Percentiles rank a stretch among this genome's conserved stretches.
These are phyloP conservation scores for Hyphopichia burtonii DNA, from an alignment of 1,139 yeast species.

Conservation along the genomic window DNA sequence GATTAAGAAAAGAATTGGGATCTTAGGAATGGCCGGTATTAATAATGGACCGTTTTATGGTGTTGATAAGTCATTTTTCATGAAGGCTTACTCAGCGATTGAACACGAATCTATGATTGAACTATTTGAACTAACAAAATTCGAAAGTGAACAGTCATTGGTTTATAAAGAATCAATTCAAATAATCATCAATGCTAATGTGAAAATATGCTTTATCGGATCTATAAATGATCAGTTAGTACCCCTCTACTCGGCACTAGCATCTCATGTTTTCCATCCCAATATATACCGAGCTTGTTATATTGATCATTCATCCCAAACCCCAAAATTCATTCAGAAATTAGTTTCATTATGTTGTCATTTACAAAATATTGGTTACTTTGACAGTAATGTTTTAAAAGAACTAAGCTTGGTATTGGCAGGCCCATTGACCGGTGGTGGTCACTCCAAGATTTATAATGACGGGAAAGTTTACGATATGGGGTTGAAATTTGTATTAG, in stretches of 20 bases:
- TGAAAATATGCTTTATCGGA: constrained; percentile 78
- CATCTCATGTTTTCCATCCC: constrained; percentile 84
- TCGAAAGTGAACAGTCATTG: constrained; percentile 67
- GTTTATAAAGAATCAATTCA: constrained; percentile 69
- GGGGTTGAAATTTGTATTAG: constrained; percentile 72
- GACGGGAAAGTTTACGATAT: constrained; percentile 82
- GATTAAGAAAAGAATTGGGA: constrained; percentile 56
- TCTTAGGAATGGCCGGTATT: constrained; percentile 93
- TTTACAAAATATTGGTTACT: constrained; percentile 61
- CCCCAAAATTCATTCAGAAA: constrained; percentile 48
- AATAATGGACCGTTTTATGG: constrained; percentile 94
- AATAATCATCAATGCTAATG: constrained; percentile 64
- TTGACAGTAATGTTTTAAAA: constrained; percentile 74
- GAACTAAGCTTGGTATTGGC: constrained; percentile 82
- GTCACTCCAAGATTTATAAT: constrained; percentile 87
- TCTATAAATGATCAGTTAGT: constrained; percentile 90
- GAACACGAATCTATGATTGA: constrained; percentile 86
- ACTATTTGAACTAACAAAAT: constrained; percentile 81
- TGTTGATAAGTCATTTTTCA: constrained; percentile 74
- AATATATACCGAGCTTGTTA: constrained; percentile 86
- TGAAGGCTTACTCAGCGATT: constrained; percentile 85
- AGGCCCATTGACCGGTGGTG: constrained; percentile 92
- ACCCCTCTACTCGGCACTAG: constrained; percentile 85
- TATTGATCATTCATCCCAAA: constrained; percentile 62
- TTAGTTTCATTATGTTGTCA: constrained; percentile 48